Evolutionary conservation across 2,329 filamentous ascomycete species (phyloP), one percentile per base, ranked within the genome.

Genomic region (Fusarium austroafricanum): DNA sequence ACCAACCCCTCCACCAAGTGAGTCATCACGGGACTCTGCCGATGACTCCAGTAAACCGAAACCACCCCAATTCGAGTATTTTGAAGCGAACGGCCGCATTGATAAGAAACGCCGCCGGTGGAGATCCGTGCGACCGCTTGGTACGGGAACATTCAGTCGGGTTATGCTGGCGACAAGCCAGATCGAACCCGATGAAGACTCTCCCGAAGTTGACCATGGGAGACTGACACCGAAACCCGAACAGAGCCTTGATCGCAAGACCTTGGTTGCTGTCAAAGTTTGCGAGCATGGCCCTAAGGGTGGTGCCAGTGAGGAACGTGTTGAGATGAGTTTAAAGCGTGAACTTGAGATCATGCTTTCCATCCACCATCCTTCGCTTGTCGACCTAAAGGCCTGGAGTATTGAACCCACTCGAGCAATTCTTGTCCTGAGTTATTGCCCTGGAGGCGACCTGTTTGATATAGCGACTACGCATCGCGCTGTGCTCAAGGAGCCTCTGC

Each of bases 211-310:
- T 72, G 73, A 79, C 68, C 67, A 76, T 71, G 75, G 80, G 75
- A 58, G 63, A 21, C 54, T 70, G 18, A 71, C 73, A 68, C 55
- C 77, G 53, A 62, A 68, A 64, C 47, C 79, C 2, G 75, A 79
- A 31, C 71, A 75, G 40, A 71, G 73, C 7, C 71, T 79, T n/a
- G 74, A 92, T 66, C 89, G 90, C n/a, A 92, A 90, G 74, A 92
- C 92, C 52, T 83, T 99, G 15, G 96, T 98, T 5, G 96, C 96
- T 2, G 89, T 99, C 75, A 99, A 99, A 79, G 89, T 99, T 43
- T 95, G 96, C 76, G 93, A 97, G 78, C 94, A 97, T 79, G 96
- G 95, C 5, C 95, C 96, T 2, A 93, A 93, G 23, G 96, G 96
- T 52, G 95, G 95, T 44, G 95, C 94, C 6, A 96, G 96, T 47